phyloP scores from a whole-genome alignment of 495 filamentous ascomycete genomes.

The Cercophora newfieldiana region DNA sequence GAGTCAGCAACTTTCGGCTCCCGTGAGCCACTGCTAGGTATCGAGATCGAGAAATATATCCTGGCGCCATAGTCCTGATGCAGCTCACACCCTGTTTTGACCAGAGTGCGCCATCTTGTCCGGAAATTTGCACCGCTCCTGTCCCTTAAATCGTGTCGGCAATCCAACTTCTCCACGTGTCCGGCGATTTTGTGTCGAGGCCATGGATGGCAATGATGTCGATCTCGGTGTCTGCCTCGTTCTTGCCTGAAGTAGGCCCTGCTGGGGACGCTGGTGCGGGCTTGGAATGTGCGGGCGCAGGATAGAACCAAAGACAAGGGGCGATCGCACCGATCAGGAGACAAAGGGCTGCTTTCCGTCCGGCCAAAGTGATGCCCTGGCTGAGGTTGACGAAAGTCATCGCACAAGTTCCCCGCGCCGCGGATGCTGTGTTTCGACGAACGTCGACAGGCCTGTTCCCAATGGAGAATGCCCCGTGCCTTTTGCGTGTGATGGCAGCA shows the following conservation, averaged over 20 bases:
- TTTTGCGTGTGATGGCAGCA: conserved; percentile 11
- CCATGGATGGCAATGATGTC: conserved; percentile 36
- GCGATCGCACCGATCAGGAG: conserved; percentile 20
- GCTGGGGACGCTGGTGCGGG: conserved; percentile 7
- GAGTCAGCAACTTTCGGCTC: too few relatives aligned
- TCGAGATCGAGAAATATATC: too few relatives aligned
- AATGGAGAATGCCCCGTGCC: conserved; percentile 7
- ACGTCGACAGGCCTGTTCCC: not conserved
- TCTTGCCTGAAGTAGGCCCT: not conserved
- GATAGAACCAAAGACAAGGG: conserved; percentile 19
- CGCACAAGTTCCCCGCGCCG: not conserved
- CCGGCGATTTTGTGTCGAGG: conserved; percentile 29
- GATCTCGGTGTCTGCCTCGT: conserved; percentile 26
- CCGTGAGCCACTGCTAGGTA: too few relatives aligned
- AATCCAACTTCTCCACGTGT: too few relatives aligned
- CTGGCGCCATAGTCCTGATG: too few relatives aligned
- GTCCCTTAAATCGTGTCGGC: too few relatives aligned
- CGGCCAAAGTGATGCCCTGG: conserved; percentile 10
- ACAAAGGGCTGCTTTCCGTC: conserved; percentile 18
- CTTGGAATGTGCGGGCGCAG: not conserved
- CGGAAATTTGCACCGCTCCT: too few relatives aligned
- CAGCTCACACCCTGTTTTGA: too few relatives aligned
- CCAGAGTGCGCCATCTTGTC: too few relatives aligned
- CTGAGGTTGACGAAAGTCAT: conserved; percentile 17
- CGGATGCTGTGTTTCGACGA: conserved; percentile 12